Base-by-base conservation (phyloP, 108 stramenopile species). In the Cyclotella sp. region DNA sequence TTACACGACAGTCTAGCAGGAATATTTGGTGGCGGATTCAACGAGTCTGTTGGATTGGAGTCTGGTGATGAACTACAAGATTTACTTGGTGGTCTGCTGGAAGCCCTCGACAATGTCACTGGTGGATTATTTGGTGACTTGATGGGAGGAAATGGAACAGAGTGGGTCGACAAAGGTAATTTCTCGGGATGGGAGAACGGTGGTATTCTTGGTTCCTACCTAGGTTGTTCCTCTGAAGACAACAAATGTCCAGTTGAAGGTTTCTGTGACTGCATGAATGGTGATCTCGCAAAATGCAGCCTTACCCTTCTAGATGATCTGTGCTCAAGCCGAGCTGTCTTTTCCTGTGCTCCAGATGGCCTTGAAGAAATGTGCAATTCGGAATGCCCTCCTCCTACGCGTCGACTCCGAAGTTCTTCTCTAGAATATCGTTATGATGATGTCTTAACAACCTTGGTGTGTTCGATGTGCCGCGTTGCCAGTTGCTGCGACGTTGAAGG, bases 61-160 rank as follows among this genome's bases (percentile, higher is more conserved):
- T 6, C 34, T 34, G 34, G 34, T 6, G 6, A 34, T 34, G 4
- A 34, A 34, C 34, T 34, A 34, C 6, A 34, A 6, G 49, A 51
- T 62, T 40, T 62, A 6, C 11, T 62, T 15, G 61, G 34, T 40
- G 61, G 61, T 42, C 14, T 65, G 9, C 10, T 45, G 45, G 44
- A 47, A 47, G 43, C 45, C 18, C 15, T 65, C 26, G 13, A 58
- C 27, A 22, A 11, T 27, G 13, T 58, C 14, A 18, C 22, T 22
- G 64, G 44, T 21, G 64, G 64, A 0, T 16, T 65, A 26, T 26
- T 65, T 46, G 64, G 64, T 26, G 3, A 28, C 57, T 58, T 58
- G 24, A 58, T 18, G 3, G 64, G 45, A 11, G 64, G 26, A 26
- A 65, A 65, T 46, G 64, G 6, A 65, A 65, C 64, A 46, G 44